Conservation (phyloP, 2,329 filamentous ascomycete genomes). For the Malbranchea zuffiana region DNA sequence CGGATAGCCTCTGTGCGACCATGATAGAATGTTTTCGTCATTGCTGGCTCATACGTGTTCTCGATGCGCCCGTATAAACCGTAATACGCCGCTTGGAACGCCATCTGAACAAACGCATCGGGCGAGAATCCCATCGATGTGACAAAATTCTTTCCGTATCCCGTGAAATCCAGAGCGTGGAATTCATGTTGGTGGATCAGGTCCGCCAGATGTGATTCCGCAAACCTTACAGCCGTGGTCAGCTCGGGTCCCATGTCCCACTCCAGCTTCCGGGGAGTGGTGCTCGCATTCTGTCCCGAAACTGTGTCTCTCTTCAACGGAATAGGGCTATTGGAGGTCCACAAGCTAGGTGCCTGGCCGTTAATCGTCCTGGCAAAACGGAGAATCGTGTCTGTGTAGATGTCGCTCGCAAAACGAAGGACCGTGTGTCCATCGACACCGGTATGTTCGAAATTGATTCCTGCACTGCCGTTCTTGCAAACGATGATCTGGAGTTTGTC, state of each 20-base stretch:
- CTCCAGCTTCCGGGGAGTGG: slow-evolving; percentile 88
- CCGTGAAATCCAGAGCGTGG: slow-evolving; percentile 73
- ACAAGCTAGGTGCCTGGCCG: slow-evolving; percentile 78
- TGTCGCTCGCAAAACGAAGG: slow-evolving; percentile 84
- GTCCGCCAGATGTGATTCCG: slow-evolving; percentile 86
- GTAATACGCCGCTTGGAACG: slow-evolving; percentile 96
- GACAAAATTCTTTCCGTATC: slow-evolving; percentile 96
- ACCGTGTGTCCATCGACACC: slow-evolving; percentile 97
- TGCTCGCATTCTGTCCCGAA: slow-evolving; percentile 68
- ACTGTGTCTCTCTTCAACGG: slow-evolving; percentile 67
- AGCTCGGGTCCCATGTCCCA: slow-evolving; percentile 96
- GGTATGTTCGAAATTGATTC: slow-evolving; percentile 98
- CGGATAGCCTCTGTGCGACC: slow-evolving; percentile 90
- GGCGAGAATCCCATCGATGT: slow-evolving; percentile 94
- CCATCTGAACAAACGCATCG: slow-evolving; percentile 97
- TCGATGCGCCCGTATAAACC: slow-evolving; percentile 89
- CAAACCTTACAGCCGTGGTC: slow-evolving; percentile 82
- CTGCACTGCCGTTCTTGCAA: slow-evolving; percentile 94
- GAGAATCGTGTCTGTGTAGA: slow-evolving; percentile 96
- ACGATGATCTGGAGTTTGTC: slow-evolving; percentile 99
- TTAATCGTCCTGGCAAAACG: slow-evolving; percentile 94
- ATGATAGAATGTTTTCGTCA: slow-evolving; percentile 92
- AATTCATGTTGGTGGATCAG: slow-evolving; percentile 96
- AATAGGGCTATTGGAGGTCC: slow-evolving; percentile 83
- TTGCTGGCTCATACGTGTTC: slow-evolving; percentile 93